Conservation (phyloP, 257 asterid species). For the Plantago elongata region DNA sequence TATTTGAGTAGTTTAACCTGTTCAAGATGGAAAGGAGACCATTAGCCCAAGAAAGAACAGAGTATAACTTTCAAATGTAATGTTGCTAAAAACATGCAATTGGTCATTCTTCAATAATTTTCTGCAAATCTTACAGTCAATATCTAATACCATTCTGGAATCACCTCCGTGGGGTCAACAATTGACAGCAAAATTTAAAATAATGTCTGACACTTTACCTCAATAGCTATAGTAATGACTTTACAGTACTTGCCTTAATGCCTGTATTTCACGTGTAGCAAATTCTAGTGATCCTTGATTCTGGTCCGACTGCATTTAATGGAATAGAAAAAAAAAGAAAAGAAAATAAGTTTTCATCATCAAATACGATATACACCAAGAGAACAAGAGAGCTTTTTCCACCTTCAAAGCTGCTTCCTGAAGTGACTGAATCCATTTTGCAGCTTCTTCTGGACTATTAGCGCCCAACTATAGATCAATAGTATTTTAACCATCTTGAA, state of each 20-base stretch:
- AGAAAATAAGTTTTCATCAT: constrained; percentile 33
- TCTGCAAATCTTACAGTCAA: constrained; percentile 9
- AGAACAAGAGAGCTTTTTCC: constrained; percentile 22
- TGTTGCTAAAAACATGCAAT: background rate
- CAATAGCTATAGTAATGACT: background rate
- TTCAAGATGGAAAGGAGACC: constrained; percentile 16
- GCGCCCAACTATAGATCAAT: constrained; percentile 77
- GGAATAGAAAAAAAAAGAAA: constrained; percentile 5
- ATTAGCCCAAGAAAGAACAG: constrained; percentile 11
- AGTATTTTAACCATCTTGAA: constrained; percentile 20
- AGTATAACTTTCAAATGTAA: background rate
- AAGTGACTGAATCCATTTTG: constrained; percentile 88
- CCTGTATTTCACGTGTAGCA: constrained; percentile 39
- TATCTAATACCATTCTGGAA: background rate
- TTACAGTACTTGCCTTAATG: constrained; percentile 48
- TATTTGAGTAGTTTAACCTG: constrained; percentile 62
- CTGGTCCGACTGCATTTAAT: constrained; percentile 56
- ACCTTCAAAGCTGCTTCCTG: constrained; percentile 92
- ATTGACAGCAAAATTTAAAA: background rate
- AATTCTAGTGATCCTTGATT: constrained; percentile 42
- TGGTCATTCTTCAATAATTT: constrained; percentile 10
- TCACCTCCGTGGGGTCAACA: constrained; percentile 11
- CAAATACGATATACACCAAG: constrained; percentile 11
- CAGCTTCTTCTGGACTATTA: constrained; percentile 96
- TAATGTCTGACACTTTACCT: background rate